A percentile compares a stretch with the other conserved stretches of the same genome.
phyloP scores from a whole-genome alignment of 2,329 filamentous ascomycete species.

The Fusarium sp. region DNA sequence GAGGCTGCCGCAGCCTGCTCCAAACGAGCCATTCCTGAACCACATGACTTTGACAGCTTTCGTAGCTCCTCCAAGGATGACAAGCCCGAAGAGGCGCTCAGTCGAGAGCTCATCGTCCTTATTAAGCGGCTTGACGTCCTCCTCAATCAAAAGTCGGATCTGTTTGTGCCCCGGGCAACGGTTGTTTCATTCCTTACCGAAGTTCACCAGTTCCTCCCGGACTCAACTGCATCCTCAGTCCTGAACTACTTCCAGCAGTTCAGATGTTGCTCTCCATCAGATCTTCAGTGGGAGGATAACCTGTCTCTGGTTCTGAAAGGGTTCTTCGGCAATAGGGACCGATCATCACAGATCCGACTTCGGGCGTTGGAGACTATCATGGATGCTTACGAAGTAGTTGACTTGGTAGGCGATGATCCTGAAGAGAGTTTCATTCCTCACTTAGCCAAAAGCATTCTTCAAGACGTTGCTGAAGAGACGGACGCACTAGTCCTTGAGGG shows the following conservation, averaged over 20 bases:
- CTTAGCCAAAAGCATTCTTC: slow-evolving; percentile 70
- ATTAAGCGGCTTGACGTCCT: slow-evolving; percentile 63
- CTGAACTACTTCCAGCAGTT: slow-evolving; percentile 76
- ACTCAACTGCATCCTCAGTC: slow-evolving; percentile 71
- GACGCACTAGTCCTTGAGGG: slow-evolving; percentile 73
- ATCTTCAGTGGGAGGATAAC: slow-evolving; percentile 74
- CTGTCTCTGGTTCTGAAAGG: slow-evolving; percentile 68
- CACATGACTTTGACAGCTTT: slow-evolving; percentile 43
- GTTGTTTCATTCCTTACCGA: slow-evolving; percentile 74
- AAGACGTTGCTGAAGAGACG: slow-evolving; percentile 69
- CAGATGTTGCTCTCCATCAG: slow-evolving; percentile 77
- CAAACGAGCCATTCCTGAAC: slow-evolving; percentile 44
- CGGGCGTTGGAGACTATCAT: slow-evolving; percentile 70
- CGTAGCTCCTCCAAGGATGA: slow-evolving; percentile 45
- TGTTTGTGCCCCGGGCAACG: slow-evolving; percentile 72
- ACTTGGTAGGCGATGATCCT: slow-evolving; percentile 68
- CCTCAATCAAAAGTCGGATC: slow-evolving; percentile 55
- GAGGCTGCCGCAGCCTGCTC: slow-evolving; percentile 68
- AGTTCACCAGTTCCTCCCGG: slow-evolving; percentile 70
- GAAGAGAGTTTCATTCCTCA: slow-evolving; percentile 67
- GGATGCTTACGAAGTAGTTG: slow-evolving; percentile 68
- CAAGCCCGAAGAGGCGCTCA: slow-evolving; percentile 52
- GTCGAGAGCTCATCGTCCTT: slow-evolving; percentile 58
- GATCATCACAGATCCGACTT: slow-evolving; percentile 71
- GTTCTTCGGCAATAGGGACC: slow-evolving; percentile 71